Percentiles rank a stretch among this genome's conserved stretches.
Conservation (phyloP, 2,329 filamentous ascomycete species). For the Cladosporium sp. region DNA sequence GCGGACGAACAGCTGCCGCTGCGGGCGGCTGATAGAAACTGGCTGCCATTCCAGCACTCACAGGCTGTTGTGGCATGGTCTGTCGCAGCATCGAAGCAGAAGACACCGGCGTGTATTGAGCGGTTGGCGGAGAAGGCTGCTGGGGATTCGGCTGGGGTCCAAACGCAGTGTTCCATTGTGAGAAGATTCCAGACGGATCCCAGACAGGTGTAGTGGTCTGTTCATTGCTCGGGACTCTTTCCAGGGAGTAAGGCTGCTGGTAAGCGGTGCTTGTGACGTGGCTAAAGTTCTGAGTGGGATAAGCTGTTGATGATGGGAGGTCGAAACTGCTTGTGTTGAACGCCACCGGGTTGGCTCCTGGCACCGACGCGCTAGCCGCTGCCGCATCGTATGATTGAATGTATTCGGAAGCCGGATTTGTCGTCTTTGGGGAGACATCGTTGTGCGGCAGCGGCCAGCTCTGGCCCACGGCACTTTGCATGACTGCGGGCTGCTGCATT, state of each 20-base stretch:
- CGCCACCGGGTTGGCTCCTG: constrained; percentile 17
- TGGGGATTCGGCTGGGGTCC: constrained; percentile 55
- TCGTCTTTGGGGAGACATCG: constrained; percentile 3
- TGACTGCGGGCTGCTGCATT: constrained; percentile 11
- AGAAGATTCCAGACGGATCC: constrained; percentile 47
- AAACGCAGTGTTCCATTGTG: constrained; percentile 95
- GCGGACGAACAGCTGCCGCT: neutral
- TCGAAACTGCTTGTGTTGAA: constrained; percentile 19
- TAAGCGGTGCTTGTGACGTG: constrained; percentile 10
- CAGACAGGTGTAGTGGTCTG: constrained; percentile 29
- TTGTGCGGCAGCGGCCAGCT: neutral
- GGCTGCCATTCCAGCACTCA: constrained; percentile 8
- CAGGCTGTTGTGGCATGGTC: constrained; percentile 24
- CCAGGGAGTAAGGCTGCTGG: constrained; percentile 9
- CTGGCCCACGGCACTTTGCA: neutral
- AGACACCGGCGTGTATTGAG: constrained; percentile 25
- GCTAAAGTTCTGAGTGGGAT: constrained; percentile 22
- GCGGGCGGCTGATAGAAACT: constrained; percentile 14
- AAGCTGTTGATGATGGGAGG: constrained; percentile 20
- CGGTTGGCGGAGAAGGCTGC: constrained; percentile 45
- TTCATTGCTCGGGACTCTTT: constrained; percentile 11
- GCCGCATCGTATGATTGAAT: constrained; percentile 6
- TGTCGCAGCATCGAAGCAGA: constrained; percentile 39
- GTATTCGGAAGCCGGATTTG: neutral
- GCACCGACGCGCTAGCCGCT: constrained; percentile 11